phyloP scores from a whole-genome alignment of 1,284 basidiomycete species.

The Cutaneotrichosporon cyanovorans region DNA sequence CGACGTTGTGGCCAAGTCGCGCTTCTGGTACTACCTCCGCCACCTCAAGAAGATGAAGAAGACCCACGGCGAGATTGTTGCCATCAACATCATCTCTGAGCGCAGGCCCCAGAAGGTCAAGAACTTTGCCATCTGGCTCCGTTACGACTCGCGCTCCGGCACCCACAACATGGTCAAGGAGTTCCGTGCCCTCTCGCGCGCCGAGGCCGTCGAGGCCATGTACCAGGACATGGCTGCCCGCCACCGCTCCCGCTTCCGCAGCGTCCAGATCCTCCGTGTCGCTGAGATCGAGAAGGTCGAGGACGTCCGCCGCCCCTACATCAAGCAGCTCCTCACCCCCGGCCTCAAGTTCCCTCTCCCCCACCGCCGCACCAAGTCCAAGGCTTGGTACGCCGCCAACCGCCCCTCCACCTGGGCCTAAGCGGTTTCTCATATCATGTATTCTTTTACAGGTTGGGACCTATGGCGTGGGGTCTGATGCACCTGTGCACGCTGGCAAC shows the following conservation, averaged over 20 bases:
- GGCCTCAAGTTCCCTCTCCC: conserved; percentile 97
- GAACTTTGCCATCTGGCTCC: conserved; percentile 99
- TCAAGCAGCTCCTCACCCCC: conserved; percentile 88
- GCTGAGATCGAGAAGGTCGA: conserved; percentile 78
- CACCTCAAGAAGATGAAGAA: conserved; percentile 99
- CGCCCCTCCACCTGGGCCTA: conserved; percentile 46
- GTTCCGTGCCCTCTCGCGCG: conserved; percentile 91
- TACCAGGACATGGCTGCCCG: conserved; percentile 99
- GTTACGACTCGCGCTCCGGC: conserved; percentile 95
- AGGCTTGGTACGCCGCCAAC: conserved; percentile 49
- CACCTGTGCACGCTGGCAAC: conserved; percentile 19
- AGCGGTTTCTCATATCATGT: conserved; percentile 19
- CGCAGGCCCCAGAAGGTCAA: conserved; percentile 97
- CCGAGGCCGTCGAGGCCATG: conserved; percentile 90
- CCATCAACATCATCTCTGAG: conserved; percentile 93
- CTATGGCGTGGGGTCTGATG: conserved; percentile 25
- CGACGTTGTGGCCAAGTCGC: conserved; percentile 94
- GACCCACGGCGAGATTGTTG: conserved; percentile 97
- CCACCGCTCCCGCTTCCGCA: conserved; percentile 98
- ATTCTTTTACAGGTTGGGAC: conserved; percentile 17
- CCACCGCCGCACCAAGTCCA: conserved; percentile 59
- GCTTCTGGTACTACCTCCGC: conserved; percentile 99
- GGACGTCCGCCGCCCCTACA: conserved; percentile 82
- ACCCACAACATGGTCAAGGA: conserved; percentile 91
- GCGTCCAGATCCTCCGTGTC: conserved; percentile 57